A percentile compares a stretch with the other conserved stretches of the same genome.
Evolutionary conservation across 2,329 filamentous ascomycete species (phyloP).

Genomic region (Microsporum canis): DNA sequence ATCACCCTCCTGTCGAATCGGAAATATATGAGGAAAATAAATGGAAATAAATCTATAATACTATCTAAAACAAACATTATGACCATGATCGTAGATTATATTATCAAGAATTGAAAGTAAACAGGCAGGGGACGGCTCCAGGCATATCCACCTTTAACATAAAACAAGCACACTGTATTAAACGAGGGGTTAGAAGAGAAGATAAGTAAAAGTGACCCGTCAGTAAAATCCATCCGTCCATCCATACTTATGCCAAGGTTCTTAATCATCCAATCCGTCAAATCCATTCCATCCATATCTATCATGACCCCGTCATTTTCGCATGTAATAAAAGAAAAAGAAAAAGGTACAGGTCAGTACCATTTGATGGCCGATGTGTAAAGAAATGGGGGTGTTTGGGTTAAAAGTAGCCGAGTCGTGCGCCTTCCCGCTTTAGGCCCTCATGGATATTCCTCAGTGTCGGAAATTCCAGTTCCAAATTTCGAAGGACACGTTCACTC

Average conservation of each 20-base stretch:
- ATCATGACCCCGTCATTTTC: neutral
- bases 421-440: conserved; percentile 11
- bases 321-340: neutral
- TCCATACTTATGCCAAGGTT: neutral
- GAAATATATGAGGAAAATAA: neutral
- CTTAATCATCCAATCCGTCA: neutral
- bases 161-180: neutral
- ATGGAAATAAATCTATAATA: neutral
- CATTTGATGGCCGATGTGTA: neutral
- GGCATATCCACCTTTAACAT: neutral
- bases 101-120: neutral
- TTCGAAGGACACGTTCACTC: conserved; percentile 11
- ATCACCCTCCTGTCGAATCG: neutral
- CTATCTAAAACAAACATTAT: neutral
- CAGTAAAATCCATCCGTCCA: neutral
- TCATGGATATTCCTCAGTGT: conserved; percentile 10
- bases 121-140: neutral
- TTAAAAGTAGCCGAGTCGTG: conserved; percentile 14
- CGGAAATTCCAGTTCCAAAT: conserved; percentile 13
- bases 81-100: neutral
- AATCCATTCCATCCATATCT: neutral
- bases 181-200: neutral
- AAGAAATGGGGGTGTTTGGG: neutral
- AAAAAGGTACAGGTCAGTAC: neutral
- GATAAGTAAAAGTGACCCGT: neutral